A percentile compares a stretch with the other conserved stretches of the same genome.
These are phyloP conservation scores for Shiraia bambusicola DNA, from an alignment of 2,329 filamentous ascomycete species.

Conservation along the genomic window DNA sequence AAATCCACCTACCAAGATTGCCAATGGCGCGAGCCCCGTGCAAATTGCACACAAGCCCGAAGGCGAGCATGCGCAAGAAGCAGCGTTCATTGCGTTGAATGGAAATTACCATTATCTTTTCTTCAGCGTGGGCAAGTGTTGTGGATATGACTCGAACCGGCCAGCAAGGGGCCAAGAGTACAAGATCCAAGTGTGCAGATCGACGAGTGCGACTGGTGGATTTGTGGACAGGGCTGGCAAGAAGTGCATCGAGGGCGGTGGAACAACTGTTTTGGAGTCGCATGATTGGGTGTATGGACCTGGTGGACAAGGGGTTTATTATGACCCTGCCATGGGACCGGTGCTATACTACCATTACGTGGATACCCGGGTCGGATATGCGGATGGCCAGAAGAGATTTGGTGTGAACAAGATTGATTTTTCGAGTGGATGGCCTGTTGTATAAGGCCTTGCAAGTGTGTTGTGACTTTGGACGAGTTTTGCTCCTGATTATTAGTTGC, in stretches of 20 bases:
- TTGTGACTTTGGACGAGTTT: too few relatives aligned
- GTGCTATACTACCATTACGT: conserved; percentile 66
- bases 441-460: conserved; percentile 17
- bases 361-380: conserved; percentile 56
- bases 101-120: conserved; percentile 65
- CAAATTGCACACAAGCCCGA: conserved; percentile 58
- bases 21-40: conserved; percentile 37
- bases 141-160: conserved; percentile 55
- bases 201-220: conserved; percentile 51
- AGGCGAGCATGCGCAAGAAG: conserved; percentile 59
- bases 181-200: conserved; percentile 66
- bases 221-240: conserved; percentile 60
- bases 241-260: conserved; percentile 58
- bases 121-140: conserved; percentile 63
- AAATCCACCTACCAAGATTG: conserved; percentile 34
- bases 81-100: conserved; percentile 57
- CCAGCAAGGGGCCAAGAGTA: conserved; percentile 64
- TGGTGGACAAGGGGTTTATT: conserved; percentile 63
- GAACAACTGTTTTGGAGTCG: conserved; percentile 61
- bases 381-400: conserved; percentile 54
- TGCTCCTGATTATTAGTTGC: too few relatives aligned
- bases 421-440: conserved; percentile 53
- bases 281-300: conserved; percentile 65
- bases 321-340: conserved; percentile 52
- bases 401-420: conserved; percentile 56